phyloP scores from a whole-genome alignment of 768 basidiomycete genomes.

The Agaricus sinodeliciosus region DNA sequence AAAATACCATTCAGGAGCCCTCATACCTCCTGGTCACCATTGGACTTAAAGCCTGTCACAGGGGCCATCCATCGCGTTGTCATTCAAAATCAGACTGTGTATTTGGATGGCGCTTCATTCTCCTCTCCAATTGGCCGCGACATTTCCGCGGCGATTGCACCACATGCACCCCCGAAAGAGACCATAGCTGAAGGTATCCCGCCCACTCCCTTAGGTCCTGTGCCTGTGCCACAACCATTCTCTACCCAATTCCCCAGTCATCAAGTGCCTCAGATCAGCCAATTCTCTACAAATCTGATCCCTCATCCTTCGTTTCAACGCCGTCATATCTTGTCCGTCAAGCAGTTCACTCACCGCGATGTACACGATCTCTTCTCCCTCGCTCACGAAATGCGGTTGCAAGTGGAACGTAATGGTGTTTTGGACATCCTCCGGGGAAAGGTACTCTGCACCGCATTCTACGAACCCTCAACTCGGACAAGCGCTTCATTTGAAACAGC shows the following conservation, averaged over 20 bases:
- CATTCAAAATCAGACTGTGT: constrained; percentile 82
- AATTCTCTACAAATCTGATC: constrained; percentile 40
- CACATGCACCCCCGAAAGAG: constrained; percentile 25
- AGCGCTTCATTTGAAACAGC: constrained; percentile 96
- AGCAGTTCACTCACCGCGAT: constrained; percentile 86
- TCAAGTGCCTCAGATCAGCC: constrained; percentile 28
- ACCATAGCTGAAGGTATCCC: not conserved
- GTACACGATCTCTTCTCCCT: constrained; percentile 91
- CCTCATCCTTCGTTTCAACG: constrained; percentile 88
- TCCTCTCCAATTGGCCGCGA: constrained; percentile 59
- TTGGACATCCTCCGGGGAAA: constrained; percentile 89
- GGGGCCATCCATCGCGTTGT: constrained; percentile 89
- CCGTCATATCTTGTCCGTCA: constrained; percentile 89
- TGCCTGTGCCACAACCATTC: constrained; percentile 2
- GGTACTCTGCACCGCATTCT: constrained; percentile 89
- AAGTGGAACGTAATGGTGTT: constrained; percentile 86
- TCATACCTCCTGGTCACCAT: constrained; percentile 72
- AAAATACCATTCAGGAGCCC: constrained; percentile 47
- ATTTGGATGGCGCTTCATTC: constrained; percentile 77
- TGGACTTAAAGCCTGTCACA: constrained; percentile 52
- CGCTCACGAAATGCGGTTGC: constrained; percentile 94
- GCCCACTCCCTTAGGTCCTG: constrained; percentile 15
- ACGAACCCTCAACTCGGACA: constrained; percentile 95
- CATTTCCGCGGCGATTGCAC: constrained; percentile 55
- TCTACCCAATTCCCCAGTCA: constrained; percentile 12